Evolutionary conservation across 2,329 filamentous ascomycete species (phyloP).

Genomic region (Verticillium isaacii): DNA sequence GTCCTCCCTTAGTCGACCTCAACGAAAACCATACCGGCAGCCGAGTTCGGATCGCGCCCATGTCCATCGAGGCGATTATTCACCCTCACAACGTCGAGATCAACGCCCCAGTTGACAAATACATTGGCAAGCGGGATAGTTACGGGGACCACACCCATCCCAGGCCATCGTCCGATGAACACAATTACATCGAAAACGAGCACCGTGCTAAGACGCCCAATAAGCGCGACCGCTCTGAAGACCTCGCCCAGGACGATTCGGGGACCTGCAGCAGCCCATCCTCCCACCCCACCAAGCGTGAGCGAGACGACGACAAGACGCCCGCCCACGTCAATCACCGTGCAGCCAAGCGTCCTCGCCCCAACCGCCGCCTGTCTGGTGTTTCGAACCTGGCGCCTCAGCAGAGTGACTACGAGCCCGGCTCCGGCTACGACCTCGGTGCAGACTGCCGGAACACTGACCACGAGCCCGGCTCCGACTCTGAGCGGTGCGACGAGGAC

Average conservation of each 20-base stretch:
- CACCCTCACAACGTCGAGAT: neutral
- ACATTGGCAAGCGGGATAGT: too few relatives aligned
- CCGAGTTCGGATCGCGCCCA: neutral
- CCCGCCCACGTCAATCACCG: neutral
- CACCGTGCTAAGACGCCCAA: too few relatives aligned
- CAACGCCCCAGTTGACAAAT: neutral
- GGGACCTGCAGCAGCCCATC: neutral
- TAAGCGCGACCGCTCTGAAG: too few relatives aligned
- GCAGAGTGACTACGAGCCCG: too few relatives aligned
- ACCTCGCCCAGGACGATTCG: too few relatives aligned
- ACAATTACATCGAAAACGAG: too few relatives aligned
- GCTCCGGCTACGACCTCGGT: too few relatives aligned
- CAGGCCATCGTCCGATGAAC: too few relatives aligned
- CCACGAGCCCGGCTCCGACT: neutral
- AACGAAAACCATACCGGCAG: neutral
- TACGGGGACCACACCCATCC: too few relatives aligned
- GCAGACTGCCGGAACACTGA: too few relatives aligned
- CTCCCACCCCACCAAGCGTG: neutral
- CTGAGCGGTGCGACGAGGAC: neutral
- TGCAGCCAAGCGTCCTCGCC: neutral
- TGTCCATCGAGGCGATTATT: neutral
- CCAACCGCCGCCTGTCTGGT: neutral
- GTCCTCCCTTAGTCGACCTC: neutral
- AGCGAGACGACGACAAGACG: neutral
- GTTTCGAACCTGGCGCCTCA: neutral